A percentile compares a stretch with the other conserved stretches of the same genome.
Evolutionary conservation across 768 basidiomycete genomes (phyloP).

Genomic region (Pulveroboletus sp.): DNA sequence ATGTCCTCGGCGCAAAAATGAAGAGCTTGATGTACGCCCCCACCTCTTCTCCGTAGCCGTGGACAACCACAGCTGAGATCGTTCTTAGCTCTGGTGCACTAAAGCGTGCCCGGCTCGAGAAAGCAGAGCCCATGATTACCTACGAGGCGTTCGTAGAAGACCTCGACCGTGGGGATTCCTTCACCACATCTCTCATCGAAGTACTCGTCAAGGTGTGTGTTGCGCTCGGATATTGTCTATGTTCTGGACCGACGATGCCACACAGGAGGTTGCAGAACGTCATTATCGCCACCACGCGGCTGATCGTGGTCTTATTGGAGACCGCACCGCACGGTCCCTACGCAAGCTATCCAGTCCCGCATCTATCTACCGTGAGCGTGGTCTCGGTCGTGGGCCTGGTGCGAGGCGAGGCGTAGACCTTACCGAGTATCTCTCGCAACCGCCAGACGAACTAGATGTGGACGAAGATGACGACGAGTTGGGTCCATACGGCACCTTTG

Average conservation of each 20-base stretch:
- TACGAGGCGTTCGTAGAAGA: constrained; percentile 76
- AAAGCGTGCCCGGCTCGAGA: constrained; percentile 62
- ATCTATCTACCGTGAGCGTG: constrained; percentile 50
- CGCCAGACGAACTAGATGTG: constrained; percentile 52
- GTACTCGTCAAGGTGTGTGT: constrained; percentile 68
- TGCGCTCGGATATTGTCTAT: neutral
- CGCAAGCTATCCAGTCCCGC: constrained; percentile 50
- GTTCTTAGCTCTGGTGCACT: constrained; percentile 63
- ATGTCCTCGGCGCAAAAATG: constrained; percentile 69
- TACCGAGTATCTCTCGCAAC: constrained; percentile 48
- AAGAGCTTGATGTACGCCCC: constrained; percentile 68
- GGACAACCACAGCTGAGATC: constrained; percentile 1
- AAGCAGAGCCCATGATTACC: constrained; percentile 56
- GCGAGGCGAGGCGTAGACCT: constrained; percentile 34
- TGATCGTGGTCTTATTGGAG: constrained; percentile 60
- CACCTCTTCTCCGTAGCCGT: neutral
- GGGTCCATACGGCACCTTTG: constrained; percentile 36
- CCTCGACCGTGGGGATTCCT: constrained; percentile 73
- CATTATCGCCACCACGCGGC: constrained; percentile 45
- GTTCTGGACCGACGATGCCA: constrained; percentile 1
- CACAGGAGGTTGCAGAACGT: constrained; percentile 74
- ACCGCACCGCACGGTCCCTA: constrained; percentile 60
- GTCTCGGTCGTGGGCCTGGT: constrained; percentile 34
- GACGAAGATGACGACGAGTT: constrained; percentile 69
- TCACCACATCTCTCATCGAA: constrained; percentile 71